Percentiles rank a stretch among this genome's conserved stretches.
Evolutionary conservation across 1,284 basidiomycete genomes (phyloP).

Genomic region (Microbotryomycetes sp.): DNA sequence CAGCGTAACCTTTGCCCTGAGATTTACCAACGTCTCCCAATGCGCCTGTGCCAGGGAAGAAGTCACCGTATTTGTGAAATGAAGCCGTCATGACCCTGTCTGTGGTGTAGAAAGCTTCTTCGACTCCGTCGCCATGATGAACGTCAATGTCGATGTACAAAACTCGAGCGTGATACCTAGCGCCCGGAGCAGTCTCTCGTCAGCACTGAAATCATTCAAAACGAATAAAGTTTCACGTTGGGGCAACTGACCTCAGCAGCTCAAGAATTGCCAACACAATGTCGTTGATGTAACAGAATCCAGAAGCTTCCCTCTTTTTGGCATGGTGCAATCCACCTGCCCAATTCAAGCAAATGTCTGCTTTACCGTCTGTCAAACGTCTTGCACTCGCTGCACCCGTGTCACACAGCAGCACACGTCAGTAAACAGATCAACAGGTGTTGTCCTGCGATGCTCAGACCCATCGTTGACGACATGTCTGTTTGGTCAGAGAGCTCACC

Average conservation of each 20-base stretch:
- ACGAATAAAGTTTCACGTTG: background rate
- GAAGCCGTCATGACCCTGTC: slow-evolving; percentile 93
- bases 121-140: slow-evolving; percentile 96
- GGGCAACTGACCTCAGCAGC: slow-evolving; percentile 62
- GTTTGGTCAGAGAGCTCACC: slow-evolving; percentile 36
- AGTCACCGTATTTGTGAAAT: slow-evolving; percentile 91
- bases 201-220: background rate
- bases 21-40: slow-evolving; percentile 72
- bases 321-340: slow-evolving; percentile 96
- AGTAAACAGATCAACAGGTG: background rate
- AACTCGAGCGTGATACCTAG: slow-evolving; percentile 68
- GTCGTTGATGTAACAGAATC: slow-evolving; percentile 95
- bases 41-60: slow-evolving; percentile 70
- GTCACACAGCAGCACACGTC: background rate
- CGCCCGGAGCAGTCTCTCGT: background rate
- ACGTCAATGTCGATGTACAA: slow-evolving; percentile 98
- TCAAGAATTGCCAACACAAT: slow-evolving; percentile 87
- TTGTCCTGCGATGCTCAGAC: too few species aligned
- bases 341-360: slow-evolving; percentile 96
- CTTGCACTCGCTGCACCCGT: slow-evolving; percentile 65
- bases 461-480: background rate
- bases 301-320: slow-evolving; percentile 91
- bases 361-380: slow-evolving; percentile 67
- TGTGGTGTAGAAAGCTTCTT: slow-evolving; percentile 97
- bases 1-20: slow-evolving; percentile 79